Evolutionary conservation across 1,284 basidiomycete species (phyloP).

Genomic region (Sporisorium scitamineum): DNA sequence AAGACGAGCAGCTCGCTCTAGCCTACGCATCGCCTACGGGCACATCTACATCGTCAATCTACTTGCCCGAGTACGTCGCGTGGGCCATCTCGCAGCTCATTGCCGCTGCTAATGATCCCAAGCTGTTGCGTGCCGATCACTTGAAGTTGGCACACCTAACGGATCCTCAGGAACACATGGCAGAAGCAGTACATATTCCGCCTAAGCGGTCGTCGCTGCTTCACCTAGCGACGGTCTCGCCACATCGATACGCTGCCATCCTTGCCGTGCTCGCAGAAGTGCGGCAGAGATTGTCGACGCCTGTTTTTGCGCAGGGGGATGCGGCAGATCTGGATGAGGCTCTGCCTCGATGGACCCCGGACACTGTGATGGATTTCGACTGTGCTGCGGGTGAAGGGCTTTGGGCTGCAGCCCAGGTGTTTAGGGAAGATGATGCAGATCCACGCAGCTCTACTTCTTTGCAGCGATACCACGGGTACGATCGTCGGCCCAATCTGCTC

Average conservation of each 20-base stretch:
- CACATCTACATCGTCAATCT: slow-evolving; percentile 35
- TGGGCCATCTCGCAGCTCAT: slow-evolving; percentile 51
- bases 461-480: slow-evolving; percentile 42
- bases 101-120: slow-evolving; percentile 37
- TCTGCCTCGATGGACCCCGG: slow-evolving; percentile 47
- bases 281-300: slow-evolving; percentile 23
- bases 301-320: not conserved
- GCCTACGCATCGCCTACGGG: slow-evolving; percentile 34
- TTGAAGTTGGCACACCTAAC: slow-evolving; percentile 38
- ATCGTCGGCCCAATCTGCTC: slow-evolving; percentile 44
- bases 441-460: slow-evolving; percentile 9
- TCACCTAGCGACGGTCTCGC: slow-evolving; percentile 44
- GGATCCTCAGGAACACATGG: slow-evolving; percentile 40
- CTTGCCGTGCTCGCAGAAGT: slow-evolving; percentile 43
- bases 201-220: slow-evolving; percentile 44
- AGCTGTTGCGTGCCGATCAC: slow-evolving; percentile 37
- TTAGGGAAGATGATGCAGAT: slow-evolving; percentile 23
- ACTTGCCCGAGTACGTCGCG: slow-evolving; percentile 44
- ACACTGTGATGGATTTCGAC: slow-evolving; percentile 55
- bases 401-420: slow-evolving; percentile 62
- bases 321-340: not conserved
- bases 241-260: slow-evolving; percentile 51
- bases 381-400: slow-evolving; percentile 59
- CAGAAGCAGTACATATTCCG: slow-evolving; percentile 38
- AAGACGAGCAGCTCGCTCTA: slow-evolving; percentile 23